Conservation (phyloP, 257 asterid genomes). For the Parsonsia alboflavescens region DNA sequence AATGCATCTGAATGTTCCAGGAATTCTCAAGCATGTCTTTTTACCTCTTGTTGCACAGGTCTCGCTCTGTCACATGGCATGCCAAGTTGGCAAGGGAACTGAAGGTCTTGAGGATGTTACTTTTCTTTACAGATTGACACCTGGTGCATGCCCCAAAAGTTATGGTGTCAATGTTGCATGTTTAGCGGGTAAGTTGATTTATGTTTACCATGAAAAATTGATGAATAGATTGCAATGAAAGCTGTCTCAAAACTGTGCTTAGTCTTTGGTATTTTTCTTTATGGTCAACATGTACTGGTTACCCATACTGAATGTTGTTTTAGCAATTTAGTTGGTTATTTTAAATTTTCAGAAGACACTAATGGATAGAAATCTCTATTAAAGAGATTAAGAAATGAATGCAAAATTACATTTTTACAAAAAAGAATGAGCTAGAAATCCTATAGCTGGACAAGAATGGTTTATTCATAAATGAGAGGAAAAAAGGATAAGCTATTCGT, state of each 20-base stretch:
- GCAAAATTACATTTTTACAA: neutral
- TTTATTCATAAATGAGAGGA: neutral
- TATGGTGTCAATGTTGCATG: conserved; percentile 97
- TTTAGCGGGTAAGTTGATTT: conserved; percentile 58
- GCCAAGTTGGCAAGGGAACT: conserved; percentile 73
- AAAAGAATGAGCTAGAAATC: neutral
- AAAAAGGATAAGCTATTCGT: neutral
- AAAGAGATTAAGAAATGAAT: neutral
- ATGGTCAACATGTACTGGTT: neutral
- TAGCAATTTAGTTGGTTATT: neutral
- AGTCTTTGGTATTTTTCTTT: neutral
- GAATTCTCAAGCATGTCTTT: neutral
- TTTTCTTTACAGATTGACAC: conserved; percentile 79
- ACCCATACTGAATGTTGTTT: neutral
- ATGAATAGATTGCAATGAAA: neutral
- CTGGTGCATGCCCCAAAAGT: conserved; percentile 94
- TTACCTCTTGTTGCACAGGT: conserved; percentile 41
- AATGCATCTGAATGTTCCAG: neutral
- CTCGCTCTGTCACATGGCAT: conserved; percentile 85
- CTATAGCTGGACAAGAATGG: neutral
- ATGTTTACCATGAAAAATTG: neutral
- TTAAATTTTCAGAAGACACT: neutral
- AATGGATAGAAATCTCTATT: neutral
- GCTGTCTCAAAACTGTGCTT: neutral
- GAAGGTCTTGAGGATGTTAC: conserved; percentile 78